Base-by-base conservation (phyloP, 75 land plant genomes). In the Picea glauca region DNA sequence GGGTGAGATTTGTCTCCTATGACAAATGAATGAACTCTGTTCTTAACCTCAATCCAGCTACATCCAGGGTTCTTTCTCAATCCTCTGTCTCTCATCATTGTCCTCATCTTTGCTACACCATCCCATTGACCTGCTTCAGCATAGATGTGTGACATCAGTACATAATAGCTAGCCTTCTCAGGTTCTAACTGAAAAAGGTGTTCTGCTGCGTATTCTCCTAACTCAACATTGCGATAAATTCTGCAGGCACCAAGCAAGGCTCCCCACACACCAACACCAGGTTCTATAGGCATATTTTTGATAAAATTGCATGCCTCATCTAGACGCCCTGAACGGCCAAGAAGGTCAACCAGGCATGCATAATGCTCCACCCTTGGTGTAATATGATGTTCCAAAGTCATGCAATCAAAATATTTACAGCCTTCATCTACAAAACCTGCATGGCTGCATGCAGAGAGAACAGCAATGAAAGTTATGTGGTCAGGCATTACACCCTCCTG, bases 261-360 rank as follows among this genome's bases (percentile, higher is more conserved):
- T 9, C 83, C 82, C 86, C 88, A 90, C 21, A 85, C 82, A 7
- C 78, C 80, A 0, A 74, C 82, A 62, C 84, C 88, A 17, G 89
- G 88, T 23, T 78, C 56, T 60, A 82, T 72, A 5, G 83, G 81
- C 87, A 91, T 88, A 20, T 32, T 79, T 33, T 79, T 61, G 0
- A 86, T 80, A 26, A 91, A 59, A 13, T 60, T 64, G 35, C 75
- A 59, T 21, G 87, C 93, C 80, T 83, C 87, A 32, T 80, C 81
- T 57, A 91, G 77, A 38, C 76, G 61, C 2, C 87, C 88, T 6
- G 88, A 84, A 58, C 88, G 62, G 13, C 90, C 90, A 38, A 88
- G 57, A 20, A 91, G 87, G 78, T 91, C 90, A 9, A 91, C 80
- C 87, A 88, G 75, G 76, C 88, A 81, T 64, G 83, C 87, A 78